phyloP scores from a whole-genome alignment of 345 rosid species.

The Camelina sativa region DNA sequence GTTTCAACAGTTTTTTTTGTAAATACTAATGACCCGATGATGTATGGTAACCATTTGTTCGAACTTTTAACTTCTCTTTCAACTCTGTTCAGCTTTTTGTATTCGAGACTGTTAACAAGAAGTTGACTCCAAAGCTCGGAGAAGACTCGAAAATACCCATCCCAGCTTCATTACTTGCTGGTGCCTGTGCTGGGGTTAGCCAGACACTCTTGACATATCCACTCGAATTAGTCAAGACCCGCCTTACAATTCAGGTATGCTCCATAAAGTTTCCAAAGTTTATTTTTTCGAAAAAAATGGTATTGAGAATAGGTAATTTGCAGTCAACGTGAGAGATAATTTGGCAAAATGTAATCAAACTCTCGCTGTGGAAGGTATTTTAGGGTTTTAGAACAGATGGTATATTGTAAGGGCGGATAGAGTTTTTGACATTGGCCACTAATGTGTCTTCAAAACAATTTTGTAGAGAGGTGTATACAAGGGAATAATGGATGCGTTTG shows the following conservation, averaged over 20 bases:
- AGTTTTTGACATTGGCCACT: constrained; percentile 2
- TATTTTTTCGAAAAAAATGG: background rate
- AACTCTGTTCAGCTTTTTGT: constrained; percentile 68
- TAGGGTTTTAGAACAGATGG: background rate
- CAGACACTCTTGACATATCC: constrained; percentile 92
- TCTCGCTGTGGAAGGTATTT: background rate
- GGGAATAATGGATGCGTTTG: constrained; percentile 72
- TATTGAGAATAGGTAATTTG: background rate
- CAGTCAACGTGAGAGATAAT: background rate
- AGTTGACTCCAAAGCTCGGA: constrained; percentile 66
- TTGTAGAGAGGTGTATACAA: constrained; percentile 76
- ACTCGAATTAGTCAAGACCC: constrained; percentile 88
- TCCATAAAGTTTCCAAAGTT: background rate
- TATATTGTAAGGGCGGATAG: background rate
- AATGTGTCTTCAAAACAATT: background rate
- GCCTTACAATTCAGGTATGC: constrained; percentile 80
- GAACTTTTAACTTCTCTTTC: background rate
- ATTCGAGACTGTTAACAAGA: constrained; percentile 82
- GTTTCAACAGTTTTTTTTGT: background rate
- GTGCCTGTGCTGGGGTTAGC: constrained; percentile 97
- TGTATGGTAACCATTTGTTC: no score
- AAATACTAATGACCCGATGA: no score
- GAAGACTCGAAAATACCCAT: constrained; percentile 67
- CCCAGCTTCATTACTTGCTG: constrained; percentile 84
- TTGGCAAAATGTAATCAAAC: background rate